Conservation (phyloP, 2,329 filamentous ascomycete species). For the Paraphaeosphaeria sporulosa region DNA sequence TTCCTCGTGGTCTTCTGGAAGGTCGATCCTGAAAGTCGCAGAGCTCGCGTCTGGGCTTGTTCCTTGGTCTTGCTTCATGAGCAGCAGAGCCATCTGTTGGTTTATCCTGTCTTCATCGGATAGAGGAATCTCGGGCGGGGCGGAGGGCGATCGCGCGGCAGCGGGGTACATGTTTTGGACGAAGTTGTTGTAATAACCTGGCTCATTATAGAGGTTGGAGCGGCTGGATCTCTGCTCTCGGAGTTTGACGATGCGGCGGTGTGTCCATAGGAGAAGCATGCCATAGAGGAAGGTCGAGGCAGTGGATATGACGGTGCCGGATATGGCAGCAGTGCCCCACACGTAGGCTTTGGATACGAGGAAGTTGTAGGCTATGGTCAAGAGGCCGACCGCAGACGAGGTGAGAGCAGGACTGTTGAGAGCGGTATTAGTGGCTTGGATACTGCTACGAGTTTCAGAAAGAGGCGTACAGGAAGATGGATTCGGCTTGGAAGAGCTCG, state of each 20-base stretch:
- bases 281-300: slow-evolving; percentile 52
- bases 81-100: slow-evolving; percentile 59
- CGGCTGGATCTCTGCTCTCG: slow-evolving; percentile 29
- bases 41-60: slow-evolving; percentile 44
- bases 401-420: slow-evolving; percentile 49
- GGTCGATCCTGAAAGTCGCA: slow-evolving; percentile 54
- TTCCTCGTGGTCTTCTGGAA: slow-evolving; percentile 45
- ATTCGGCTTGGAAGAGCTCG: slow-evolving; percentile 56
- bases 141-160: slow-evolving; percentile 33
- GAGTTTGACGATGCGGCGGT: slow-evolving; percentile 49
- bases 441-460: background rate
- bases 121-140: slow-evolving; percentile 37
- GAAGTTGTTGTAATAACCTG: slow-evolving; percentile 55
- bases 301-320: slow-evolving; percentile 51
- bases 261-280: slow-evolving; percentile 52
- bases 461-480: slow-evolving; percentile 53
- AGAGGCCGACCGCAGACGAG: slow-evolving; percentile 56
- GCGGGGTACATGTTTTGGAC: slow-evolving; percentile 57
- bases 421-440: slow-evolving; percentile 23
- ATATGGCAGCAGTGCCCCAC: slow-evolving; percentile 56
- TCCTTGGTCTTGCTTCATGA: slow-evolving; percentile 47
- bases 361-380: slow-evolving; percentile 59
- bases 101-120: slow-evolving; percentile 59
- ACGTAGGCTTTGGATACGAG: slow-evolving; percentile 49
- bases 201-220: slow-evolving; percentile 44